Base-by-base conservation (phyloP, 2,329 filamentous ascomycete species). In the Clonostachys byssicola region DNA sequence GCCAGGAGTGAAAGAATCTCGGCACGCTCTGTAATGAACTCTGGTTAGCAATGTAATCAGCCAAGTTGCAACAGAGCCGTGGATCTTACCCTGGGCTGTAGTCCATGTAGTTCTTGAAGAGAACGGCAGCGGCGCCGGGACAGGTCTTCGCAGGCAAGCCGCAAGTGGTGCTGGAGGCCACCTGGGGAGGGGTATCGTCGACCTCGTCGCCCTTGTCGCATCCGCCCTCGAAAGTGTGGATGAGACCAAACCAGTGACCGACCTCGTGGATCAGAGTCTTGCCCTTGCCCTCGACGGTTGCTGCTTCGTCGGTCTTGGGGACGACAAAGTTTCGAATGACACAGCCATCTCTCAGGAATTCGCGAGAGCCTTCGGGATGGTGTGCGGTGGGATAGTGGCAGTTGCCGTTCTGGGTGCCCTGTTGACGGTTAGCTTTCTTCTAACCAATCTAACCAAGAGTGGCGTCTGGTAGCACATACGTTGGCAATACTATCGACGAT, bases 181-280 rank as follows among this genome's bases (percentile, higher is more conserved):
- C 52, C 54, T 68, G 58, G 20, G 66, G 60, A n/a, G 71, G 67
- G 20, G 71, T 73, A 47, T 73, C 71, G 46, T 56, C 53, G 18
- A 73, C 56, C 35, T 51, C 57, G 53, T 74, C 72, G 39, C 69
- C 71, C 38, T 41, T 49, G 5, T 60, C 56, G 53, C 66, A 67
- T 48, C 66, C 69, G 40, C 66, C 71, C 44, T 65, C 55, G 58
- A 76, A 76, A 40, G 72, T 73, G 59, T 76, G 72, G 53, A 63
- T 65, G 20, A 76, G 64, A 44, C 72, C 71, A 44, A 75, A 57
- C 71, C 72, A 76, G 61, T 75, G 73, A 13, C 73, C 72, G 39
- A 70, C 59, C 58, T 75, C 73, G 61, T 74, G 71, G 18, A 52
- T 34, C 36, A 51, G 54, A 5, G 62, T 61, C 53, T 59, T 60